Base-by-base conservation (phyloP, 2,329 filamentous ascomycete genomes). In the Epichloe sp. region DNA sequence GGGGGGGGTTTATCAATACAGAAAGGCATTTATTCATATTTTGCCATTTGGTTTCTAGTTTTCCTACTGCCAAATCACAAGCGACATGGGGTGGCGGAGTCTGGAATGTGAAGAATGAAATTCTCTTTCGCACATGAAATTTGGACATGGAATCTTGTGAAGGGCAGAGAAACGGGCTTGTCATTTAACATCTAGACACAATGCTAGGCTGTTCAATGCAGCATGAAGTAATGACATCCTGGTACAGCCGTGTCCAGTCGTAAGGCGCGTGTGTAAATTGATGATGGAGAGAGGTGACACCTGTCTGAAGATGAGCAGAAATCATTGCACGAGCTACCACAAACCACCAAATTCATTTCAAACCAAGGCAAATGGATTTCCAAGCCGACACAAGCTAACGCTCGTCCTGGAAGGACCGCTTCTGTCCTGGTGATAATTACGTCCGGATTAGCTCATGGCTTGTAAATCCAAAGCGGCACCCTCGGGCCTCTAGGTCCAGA, bases 1-100 rank as follows among this genome's bases (percentile, higher is more conserved):
- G n/a, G n/a, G n/a, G n/a, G n/a, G n/a, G n/a, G n/a, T n/a, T 42
- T 12, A 49, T 44, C 41, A 38, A 44, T 49, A 48, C 37, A 52
- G 49, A 54, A 40, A 51, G 31, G 49, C 41, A 47, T 49, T 44
- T 47, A 17, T 37, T 36, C 45, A 19, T 23, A 47, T 31, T 31
- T 31, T 14, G 21, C 14, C 15, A 15, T 11, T 47, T 51, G 12
- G 7, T 36, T n/a, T 6, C 14, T 48, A 19, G 3, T 17, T 47
- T 47, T 19, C 5, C 23, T 49, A 11, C 17, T 48, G 45, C 21
- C 35, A 46, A 11, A 35, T 35, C 26, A 38, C 3, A 46, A 45
- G 46, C 34, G 17, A 35, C 7, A 46, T 12, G 7, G 35, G 46
- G 31, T 14, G n/a, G 15, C 3, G 50, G 50, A 44, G 19, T 47